Evolutionary conservation across 2,329 filamentous ascomycete species (phyloP).

Genomic region (Phaeosphaeriaceae sp.): DNA sequence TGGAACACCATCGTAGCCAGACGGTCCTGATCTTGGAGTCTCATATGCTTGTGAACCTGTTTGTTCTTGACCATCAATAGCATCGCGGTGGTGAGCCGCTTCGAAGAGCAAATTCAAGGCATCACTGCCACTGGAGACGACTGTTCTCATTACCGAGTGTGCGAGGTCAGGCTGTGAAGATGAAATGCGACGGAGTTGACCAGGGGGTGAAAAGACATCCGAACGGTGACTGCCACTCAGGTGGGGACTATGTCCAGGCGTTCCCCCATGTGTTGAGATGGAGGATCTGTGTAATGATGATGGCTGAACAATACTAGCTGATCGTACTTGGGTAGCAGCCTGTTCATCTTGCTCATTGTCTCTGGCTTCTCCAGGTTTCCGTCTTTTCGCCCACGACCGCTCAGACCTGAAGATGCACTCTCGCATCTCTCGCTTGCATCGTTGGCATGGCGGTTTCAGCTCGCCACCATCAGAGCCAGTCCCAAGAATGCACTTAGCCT

Average conservation of each 20-base stretch:
- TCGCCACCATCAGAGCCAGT: constrained; percentile 51
- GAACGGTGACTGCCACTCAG: constrained; percentile 28
- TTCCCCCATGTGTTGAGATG: constrained; percentile 30
- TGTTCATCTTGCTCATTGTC: constrained; percentile 29
- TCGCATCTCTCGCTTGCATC: constrained; percentile 59
- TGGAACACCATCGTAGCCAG: constrained; percentile 30
- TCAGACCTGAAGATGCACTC: constrained; percentile 55
- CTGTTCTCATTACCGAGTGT: constrained; percentile 54
- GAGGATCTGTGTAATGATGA: constrained; percentile 33
- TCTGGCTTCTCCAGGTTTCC: constrained; percentile 40
- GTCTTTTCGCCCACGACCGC: constrained; percentile 47
- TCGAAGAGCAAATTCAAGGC: constrained; percentile 61
- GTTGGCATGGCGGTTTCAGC: constrained; percentile 53
- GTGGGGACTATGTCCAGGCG: constrained; percentile 36
- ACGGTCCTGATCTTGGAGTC: constrained; percentile 40
- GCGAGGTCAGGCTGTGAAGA: constrained; percentile 45
- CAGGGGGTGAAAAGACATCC: constrained; percentile 38
- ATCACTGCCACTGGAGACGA: constrained; percentile 62
- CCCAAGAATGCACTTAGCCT: constrained; percentile 59
- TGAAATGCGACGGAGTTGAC: constrained; percentile 39
- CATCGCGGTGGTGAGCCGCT: constrained; percentile 52
- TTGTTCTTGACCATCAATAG: constrained; percentile 41
- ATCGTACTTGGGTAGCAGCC: constrained; percentile 14
- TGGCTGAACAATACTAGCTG: constrained; percentile 15
- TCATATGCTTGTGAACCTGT: constrained; percentile 48